Base-by-base conservation (phyloP, 2,329 filamentous ascomycete species). In the Cladorrhinum sp. region DNA sequence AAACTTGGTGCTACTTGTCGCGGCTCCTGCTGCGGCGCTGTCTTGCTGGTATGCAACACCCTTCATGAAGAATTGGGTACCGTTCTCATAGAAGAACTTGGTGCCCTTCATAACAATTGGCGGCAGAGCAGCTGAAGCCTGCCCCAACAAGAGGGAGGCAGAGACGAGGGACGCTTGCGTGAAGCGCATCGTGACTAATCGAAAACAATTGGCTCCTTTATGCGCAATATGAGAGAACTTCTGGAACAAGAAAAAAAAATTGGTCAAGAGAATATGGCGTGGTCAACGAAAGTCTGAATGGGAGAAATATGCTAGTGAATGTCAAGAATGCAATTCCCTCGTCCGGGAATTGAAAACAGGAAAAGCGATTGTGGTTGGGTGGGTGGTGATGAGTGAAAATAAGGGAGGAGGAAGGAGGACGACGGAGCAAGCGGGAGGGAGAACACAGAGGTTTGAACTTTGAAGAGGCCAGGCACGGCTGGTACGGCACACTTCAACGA, bases 21-120 rank as follows among this genome's bases (percentile, higher is more conserved):
- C 78, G 60, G 71, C 71, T 63, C 85, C 83, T 56, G 81, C 82
- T 56, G 83, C 79, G 65, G 80, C 80, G 66, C 81, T 81, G 69
- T 93, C 90, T 79, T 93, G 86, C 81, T 99, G 95, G 79, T 99
- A 99, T 67, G 95, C 95, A 69, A 99, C 82, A 79, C 95, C 95
- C 76, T 89, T 91, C 76, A 98, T 91, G 82, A 87, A 96, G 78
- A 84, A 84, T 70, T 84, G 79, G 18, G 81, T 83, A 65, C 81
- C 81, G 69, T 88, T 90, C 76, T 90, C 83, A 81, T 90, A 93
- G 83, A 96, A 97, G 83, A 97, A 93, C 60, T 74, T 74, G 64
- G 66, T 65, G 52, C 72, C 72, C 72, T 93, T 93, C 81, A 86
- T 85, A 68, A 85, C 76, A 69, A 90, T 87, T 62, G 85, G 81